These are phyloP conservation scores for Lycium ferocissimum DNA, from an alignment of 257 asterid species.

Conservation along the genomic window DNA sequence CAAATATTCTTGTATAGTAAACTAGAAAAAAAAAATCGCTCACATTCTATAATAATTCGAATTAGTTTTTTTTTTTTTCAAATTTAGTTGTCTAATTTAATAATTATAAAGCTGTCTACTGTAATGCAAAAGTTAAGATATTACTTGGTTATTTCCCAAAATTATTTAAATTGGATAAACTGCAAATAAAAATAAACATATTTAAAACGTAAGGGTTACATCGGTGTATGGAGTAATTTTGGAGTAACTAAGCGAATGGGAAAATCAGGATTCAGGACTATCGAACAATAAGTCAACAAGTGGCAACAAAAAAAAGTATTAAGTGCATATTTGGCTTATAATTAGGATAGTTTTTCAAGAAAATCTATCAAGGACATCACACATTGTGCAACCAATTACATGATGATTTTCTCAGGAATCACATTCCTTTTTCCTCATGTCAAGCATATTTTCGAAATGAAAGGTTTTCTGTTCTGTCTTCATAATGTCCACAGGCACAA, in stretches of 20 bases:
- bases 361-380: conserved; percentile 7
- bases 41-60: neutral
- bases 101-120: neutral
- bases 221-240: neutral
- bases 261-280: neutral
- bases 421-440: conserved; percentile 10
- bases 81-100: neutral
- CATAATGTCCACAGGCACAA: neutral
- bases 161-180: neutral
- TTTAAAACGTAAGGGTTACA: neutral
- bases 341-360: neutral
- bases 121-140: neutral
- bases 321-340: neutral
- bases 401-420: conserved; percentile 4
- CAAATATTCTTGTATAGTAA: neutral
- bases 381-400: neutral
- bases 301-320: neutral
- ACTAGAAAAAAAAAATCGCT: neutral
- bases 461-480: conserved; percentile 10
- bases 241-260: neutral
- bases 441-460: neutral
- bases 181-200: neutral
- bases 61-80: neutral
- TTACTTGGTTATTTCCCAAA: neutral
- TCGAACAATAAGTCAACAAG: conserved; percentile 1